Percentiles rank a stretch among this genome's conserved stretches.
Conservation (phyloP, 306 rosid genomes). For the Datisca glomerata region DNA sequence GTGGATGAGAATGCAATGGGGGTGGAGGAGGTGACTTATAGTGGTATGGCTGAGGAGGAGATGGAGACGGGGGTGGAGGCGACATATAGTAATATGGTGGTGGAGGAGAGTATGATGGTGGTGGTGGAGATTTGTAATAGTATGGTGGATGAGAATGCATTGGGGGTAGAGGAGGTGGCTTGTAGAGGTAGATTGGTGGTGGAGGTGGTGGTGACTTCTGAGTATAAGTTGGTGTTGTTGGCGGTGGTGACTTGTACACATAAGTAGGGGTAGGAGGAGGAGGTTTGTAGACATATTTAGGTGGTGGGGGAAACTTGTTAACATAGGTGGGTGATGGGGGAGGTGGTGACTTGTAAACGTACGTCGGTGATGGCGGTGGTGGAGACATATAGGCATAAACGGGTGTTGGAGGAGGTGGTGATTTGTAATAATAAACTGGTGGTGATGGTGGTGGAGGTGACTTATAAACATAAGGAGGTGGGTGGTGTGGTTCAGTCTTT, state of each 20-base stretch:
- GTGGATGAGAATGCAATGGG: slow-evolving; percentile 9
- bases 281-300: background rate
- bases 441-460: slow-evolving; percentile 22
- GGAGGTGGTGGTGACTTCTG: slow-evolving; percentile 12
- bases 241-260: slow-evolving; percentile 12
- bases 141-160: slow-evolving; percentile 15
- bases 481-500: slow-evolving; percentile 38
- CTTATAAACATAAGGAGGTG: slow-evolving; percentile 52
- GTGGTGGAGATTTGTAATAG: slow-evolving; percentile 33
- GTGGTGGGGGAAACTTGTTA: slow-evolving; percentile 7
- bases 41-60: slow-evolving; percentile 17
- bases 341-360: slow-evolving; percentile 18
- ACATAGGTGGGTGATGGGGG: no score
- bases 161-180: slow-evolving; percentile 31
- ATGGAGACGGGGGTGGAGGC: slow-evolving; percentile 1
- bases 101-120: background rate
- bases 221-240: slow-evolving; percentile 9
- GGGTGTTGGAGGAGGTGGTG: slow-evolving; percentile 11
- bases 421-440: slow-evolving; percentile 6
- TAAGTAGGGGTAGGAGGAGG: slow-evolving; percentile 2
- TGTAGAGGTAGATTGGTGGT: slow-evolving; percentile 25
- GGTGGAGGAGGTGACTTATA: no score
- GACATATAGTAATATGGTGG: slow-evolving; percentile 5
- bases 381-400: no score
- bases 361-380: no score